Percentiles rank a stretch among this genome's conserved stretches.
These are phyloP conservation scores for Sphaerulina vaccinii DNA, from an alignment of 2,329 filamentous ascomycete species.

Conservation along the genomic window DNA sequence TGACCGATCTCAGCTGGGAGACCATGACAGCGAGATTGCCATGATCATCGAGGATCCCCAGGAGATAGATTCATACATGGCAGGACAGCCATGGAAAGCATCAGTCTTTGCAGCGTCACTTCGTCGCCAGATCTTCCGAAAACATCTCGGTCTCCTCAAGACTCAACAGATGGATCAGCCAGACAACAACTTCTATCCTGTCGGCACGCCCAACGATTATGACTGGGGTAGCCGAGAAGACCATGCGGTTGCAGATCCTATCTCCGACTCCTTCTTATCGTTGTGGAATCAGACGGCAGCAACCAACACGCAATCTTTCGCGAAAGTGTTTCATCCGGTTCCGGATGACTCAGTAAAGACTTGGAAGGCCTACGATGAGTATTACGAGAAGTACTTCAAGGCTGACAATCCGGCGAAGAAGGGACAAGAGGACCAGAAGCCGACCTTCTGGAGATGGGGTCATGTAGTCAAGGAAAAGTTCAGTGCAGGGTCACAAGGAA, in stretches of 20 bases:
- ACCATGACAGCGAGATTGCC: constrained; percentile 86
- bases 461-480: constrained; percentile 69
- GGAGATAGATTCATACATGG: constrained; percentile 69
- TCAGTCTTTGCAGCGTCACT: constrained; percentile 76
- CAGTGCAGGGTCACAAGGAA: constrained; percentile 42
- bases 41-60: constrained; percentile 79
- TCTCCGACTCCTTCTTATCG: constrained; percentile 65
- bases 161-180: constrained; percentile 67
- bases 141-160: constrained; percentile 81
- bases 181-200: constrained; percentile 57
- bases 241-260: constrained; percentile 67
- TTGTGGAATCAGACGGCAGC: constrained; percentile 73
- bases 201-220: constrained; percentile 56
- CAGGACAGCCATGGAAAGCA: constrained; percentile 68
- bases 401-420: constrained; percentile 44
- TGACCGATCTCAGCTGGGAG: constrained; percentile 73
- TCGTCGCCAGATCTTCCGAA: constrained; percentile 82
- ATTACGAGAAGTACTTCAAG: constrained; percentile 66
- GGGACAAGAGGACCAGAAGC: constrained; percentile 41
- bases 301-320: constrained; percentile 78
- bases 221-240: constrained; percentile 51
- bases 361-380: constrained; percentile 72
- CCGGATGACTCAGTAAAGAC: constrained; percentile 66
- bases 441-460: constrained; percentile 72
- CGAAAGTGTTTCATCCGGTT: constrained; percentile 76